Evolutionary conservation across 1,139 yeast genomes (phyloP).

Genomic region (Candida sp.): DNA sequence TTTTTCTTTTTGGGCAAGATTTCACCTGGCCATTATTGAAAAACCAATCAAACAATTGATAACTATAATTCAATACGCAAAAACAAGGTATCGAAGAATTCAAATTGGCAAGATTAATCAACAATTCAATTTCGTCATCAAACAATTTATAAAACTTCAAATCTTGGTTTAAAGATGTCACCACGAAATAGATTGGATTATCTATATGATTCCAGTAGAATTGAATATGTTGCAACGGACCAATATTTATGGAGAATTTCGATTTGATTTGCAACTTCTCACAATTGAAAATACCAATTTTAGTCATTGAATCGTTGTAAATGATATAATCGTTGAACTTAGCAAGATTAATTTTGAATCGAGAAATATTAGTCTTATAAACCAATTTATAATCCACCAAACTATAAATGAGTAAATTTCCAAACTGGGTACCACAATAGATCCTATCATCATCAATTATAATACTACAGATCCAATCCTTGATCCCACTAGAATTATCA

Average conservation of each 20-base stretch:
- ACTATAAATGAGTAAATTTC: slow-evolving; percentile 22
- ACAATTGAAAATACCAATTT: slow-evolving; percentile 25
- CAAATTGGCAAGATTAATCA: slow-evolving; percentile 9
- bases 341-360: slow-evolving; percentile 23
- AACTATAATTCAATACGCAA: slow-evolving; percentile 6
- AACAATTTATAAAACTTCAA: slow-evolving; percentile 24
- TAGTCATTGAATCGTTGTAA: slow-evolving; percentile 30
- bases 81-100: slow-evolving; percentile 11
- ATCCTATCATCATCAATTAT: slow-evolving; percentile 14
- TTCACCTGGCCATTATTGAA: slow-evolving; percentile 4
- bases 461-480: slow-evolving; percentile 19
- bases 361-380: slow-evolving; percentile 20
- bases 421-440: slow-evolving; percentile 34
- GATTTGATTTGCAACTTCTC: slow-evolving; percentile 28
- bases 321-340: slow-evolving; percentile 18
- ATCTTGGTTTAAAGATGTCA: slow-evolving; percentile 20
- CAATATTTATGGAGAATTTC: slow-evolving; percentile 9
- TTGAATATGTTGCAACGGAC: slow-evolving; percentile 4
- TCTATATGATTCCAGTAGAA: slow-evolving; percentile 2
- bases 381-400: slow-evolving; percentile 10
- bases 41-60: slow-evolving; percentile 5
- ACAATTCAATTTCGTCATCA: slow-evolving; percentile 12
- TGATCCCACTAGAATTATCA: neutral
- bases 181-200: slow-evolving; percentile 21
- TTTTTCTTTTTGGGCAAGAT: neutral